These are phyloP conservation scores for Aspergillus pseudoterreus DNA, from an alignment of 2,329 filamentous ascomycete species.

Conservation along the genomic window DNA sequence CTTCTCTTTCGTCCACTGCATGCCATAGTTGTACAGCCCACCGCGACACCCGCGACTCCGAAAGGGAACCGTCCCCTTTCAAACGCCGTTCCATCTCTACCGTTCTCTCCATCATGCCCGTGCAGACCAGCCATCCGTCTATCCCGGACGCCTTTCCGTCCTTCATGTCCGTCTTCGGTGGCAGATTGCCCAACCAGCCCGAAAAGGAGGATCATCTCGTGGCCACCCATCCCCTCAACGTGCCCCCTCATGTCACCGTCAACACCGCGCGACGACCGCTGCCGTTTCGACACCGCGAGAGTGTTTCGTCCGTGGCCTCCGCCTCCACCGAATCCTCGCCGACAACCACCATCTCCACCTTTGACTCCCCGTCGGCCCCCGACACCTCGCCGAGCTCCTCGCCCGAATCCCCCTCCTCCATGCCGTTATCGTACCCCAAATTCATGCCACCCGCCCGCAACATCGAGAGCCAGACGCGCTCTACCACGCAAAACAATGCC, in stretches of 20 bases:
- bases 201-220: constrained; percentile 27
- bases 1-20: constrained; percentile 24
- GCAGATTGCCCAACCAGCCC: constrained; percentile 23
- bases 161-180: constrained; percentile 52
- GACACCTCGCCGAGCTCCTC: constrained; percentile 90
- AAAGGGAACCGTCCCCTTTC: constrained; percentile 24
- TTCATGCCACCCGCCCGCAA: constrained; percentile 29
- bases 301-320: constrained; percentile 50
- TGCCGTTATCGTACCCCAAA: constrained; percentile 53
- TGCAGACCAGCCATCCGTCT: constrained; percentile 38
- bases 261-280: constrained; percentile 22
- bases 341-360: constrained; percentile 87
- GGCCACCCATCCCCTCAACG: constrained; percentile 21
- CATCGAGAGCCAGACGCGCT: constrained; percentile 23
- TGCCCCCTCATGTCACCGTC: constrained; percentile 26
- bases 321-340: constrained; percentile 92
- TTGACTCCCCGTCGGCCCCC: constrained; percentile 84
- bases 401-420: constrained; percentile 78
- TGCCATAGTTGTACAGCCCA: constrained; percentile 23
- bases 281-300: constrained; percentile 40
- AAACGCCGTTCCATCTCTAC: constrained; percentile 25
- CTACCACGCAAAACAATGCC: constrained; percentile 21
- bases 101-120: constrained; percentile 32
- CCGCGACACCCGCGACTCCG: constrained; percentile 24
- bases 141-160: constrained; percentile 47